Evolutionary conservation across 805 yeast genomes (phyloP).

Genomic region (Vanderwaltozyma yarrowii): DNA sequence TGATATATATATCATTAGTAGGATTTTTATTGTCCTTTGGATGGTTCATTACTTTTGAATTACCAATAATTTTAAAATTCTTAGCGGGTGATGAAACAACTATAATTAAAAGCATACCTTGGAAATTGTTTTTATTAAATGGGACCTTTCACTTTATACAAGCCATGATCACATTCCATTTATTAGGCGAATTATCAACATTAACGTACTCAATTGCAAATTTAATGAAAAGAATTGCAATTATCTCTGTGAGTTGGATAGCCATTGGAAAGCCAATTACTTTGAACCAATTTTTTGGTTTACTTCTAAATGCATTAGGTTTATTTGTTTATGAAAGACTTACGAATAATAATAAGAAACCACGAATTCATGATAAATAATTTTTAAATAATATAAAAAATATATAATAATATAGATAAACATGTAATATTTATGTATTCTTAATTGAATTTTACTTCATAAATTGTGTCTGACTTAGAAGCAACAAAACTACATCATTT

Average conservation of each 20-base stretch:
- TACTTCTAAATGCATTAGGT: conserved; percentile 43
- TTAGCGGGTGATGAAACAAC: conserved; percentile 10
- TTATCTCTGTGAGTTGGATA: conserved; percentile 68
- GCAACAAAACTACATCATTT: too few relatives aligned
- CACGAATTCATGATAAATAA: not conserved
- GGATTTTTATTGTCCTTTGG: conserved; percentile 68
- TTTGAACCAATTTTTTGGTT: conserved; percentile 38
- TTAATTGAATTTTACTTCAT: too few relatives aligned
- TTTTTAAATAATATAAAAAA: not conserved
- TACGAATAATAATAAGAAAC: not conserved
- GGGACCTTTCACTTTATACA: conserved; percentile 74
- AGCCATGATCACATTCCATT: conserved; percentile 69
- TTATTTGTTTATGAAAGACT: conserved; percentile 51
- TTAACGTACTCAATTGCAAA: conserved; percentile 81
- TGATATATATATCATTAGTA: conserved; percentile 65
- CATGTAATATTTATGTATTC: too few relatives aligned
- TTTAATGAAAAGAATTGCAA: conserved; percentile 78
- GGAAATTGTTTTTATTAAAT: conserved; percentile 47
- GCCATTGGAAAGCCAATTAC: conserved; percentile 44
- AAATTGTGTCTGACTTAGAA: too few relatives aligned
- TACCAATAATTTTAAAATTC: conserved; percentile 25
- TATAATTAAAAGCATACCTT: conserved; percentile 30
- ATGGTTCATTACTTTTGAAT: conserved; percentile 61
- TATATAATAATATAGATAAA: not conserved
- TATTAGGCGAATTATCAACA: conserved; percentile 72